Base-by-base conservation (phyloP, 805 yeast genomes). In the Saccharomycopsis malanga region DNA sequence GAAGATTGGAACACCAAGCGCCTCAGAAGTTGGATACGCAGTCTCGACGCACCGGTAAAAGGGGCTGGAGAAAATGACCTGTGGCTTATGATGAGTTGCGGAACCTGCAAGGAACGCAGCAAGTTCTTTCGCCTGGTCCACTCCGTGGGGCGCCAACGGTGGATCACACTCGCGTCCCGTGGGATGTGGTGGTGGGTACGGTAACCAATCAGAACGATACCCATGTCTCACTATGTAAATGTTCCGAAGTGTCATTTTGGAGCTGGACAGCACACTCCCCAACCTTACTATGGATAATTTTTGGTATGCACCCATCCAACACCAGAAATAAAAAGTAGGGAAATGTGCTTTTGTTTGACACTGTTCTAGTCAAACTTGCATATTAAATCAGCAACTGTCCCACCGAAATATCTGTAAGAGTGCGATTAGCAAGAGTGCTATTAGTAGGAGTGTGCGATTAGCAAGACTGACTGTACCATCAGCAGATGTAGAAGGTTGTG, bases 111-210 rank as follows among this genome's bases (percentile, higher is more conserved):
- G 58, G 58, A 72, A 83, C 23, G 67, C 73, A 0, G 85, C 88
- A 53, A 93, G 67, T 58, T 93, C 93, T 30, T 73, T 69, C 0
- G 98, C 94, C 65, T 93, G 98, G 7, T 79, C 82, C 1, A 78
- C 82, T 3, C 98, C 98, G 58, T 87, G 95, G 2, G 79, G 79
- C 0, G 97, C 93, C 53, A 93, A 69, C 1, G 87, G 81, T 1
- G 95, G 94, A 57, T 93, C 98, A 47, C 88, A 81, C 49, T 82
- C 89, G 17, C 88, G 79, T 0, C 96, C 96, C 0, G 98, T 89
- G 1, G 95, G 96, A 38, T 79, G 75, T 2, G 82, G 77, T 0
- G 84, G 82, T 21, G 94, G 95, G n/a, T 72, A 74, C 2, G 67
- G 65, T 4, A 74, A 69, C 22, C 50, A 53, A 60, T 89, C 88